Base-by-base conservation (phyloP, 1,284 basidiomycete genomes). In the Coniferiporia weirii region DNA sequence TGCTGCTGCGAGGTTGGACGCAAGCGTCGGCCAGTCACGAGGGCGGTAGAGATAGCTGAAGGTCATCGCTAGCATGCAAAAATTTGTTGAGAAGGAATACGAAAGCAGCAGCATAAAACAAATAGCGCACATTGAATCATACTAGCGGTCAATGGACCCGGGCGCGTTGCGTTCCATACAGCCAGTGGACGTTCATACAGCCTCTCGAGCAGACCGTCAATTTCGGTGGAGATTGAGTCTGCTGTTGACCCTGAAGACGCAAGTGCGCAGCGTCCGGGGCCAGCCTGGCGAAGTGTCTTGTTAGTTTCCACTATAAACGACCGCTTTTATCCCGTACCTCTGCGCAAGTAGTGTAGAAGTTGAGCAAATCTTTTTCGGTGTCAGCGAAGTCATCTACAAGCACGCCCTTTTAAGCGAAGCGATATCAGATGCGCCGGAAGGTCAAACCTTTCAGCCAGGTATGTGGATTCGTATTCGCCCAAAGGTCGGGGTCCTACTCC, bases 211-310 rank as follows among this genome's bases (percentile, higher is more conserved):
- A 68, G 52, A 2, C 61, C 55, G 32, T 66, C 66, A 6, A 67
- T 51, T 27, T 46, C 54, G 34, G 61, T 19, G 8, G 62, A 57
- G 34, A 66, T 63, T n/a, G 61, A 52, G n/a, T 35, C 40, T 8
- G 64, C 49, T 15, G 59, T 64, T 8, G 64, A 56, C 17, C 57
- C 60, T 43, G 56, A n/a, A 20, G 49, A 57, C 4, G 66, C 65
- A 38, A 69, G 62, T 10, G 64, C 64, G 44, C 68, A 69, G 19
- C 64, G 66, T 8, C 57, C 59, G 3, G 65, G 64, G 3, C 68
- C 68, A 48, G 63, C 68, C 67, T 68, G 46, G 17, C 20, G 13
- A n/a, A 10, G 61, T 32, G 13, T 5, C 3, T n/a, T 19, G 17
- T n/a, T 10, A 58, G 19, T 22, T 34, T 52, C 40, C 5, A 56